Evolutionary conservation across 2,329 filamentous ascomycete species (phyloP), one percentile per base, ranked within the genome.

Genomic region (Coniochaeta prunicola): DNA sequence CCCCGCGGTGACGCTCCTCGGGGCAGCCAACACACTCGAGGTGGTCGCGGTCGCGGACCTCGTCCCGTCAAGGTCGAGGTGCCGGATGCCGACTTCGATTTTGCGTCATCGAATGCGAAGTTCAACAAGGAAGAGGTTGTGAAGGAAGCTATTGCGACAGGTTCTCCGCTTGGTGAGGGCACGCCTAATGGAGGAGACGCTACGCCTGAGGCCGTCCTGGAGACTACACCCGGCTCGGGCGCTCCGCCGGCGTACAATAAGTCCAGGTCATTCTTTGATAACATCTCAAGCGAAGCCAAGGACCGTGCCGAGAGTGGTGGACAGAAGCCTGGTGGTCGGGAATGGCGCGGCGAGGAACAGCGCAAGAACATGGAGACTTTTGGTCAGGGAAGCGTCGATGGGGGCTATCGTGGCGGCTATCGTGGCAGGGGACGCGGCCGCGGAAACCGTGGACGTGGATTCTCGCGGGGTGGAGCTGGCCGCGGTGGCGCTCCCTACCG

Each of bases 361-460:
- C 91, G 88, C 72, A 92, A 91, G 77, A 97, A 97, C 71, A 90
- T 99, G 69, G 94, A 99, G 76, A 99, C 94, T 0, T 99, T 99
- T 66, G 94, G 94, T 9, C 92, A 97, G 72, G 92, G 92, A 57
- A 97, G 92, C 65, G 92, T 99, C 24, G 94, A 99, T 66, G 88
- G 85, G 56, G 83, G 86, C 17, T 89, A 85, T 71, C 84, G 89
- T 61, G 85, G 86, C 57, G 54, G 54, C 2, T 94, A 87, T 73
- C 87, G 92, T 57, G 90, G 91, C 31, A 84, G 91, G 48, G 90
- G 90, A 36, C 86, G 92, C 59, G 90, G 90, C 24, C 69, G 69
- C 21, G 66, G 72, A n/a, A 68, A 69, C 38, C 72, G 73, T 57
- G 72, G 74, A 36, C 67, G 73, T 57, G 74, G 73, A 34, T 66